These are phyloP conservation scores for Wickerhamiella shivajii DNA, from an alignment of 805 yeast genomes.

Conservation along the genomic window DNA sequence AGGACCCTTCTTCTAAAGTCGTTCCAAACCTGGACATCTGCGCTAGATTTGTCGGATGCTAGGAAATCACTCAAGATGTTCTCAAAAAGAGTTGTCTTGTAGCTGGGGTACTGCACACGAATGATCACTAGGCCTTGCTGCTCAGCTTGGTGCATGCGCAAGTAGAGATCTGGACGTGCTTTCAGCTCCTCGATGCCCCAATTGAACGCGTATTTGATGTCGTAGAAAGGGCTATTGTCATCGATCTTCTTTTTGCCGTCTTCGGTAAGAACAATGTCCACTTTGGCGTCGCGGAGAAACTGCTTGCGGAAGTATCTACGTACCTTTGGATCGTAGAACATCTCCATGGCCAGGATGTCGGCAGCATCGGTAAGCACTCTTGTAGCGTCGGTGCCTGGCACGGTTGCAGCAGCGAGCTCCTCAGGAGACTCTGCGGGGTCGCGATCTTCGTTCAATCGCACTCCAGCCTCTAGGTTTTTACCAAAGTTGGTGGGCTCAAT, in stretches of 20 bases:
- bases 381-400: slow-evolving; percentile 17
- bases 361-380: slow-evolving; percentile 61
- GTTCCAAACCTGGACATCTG: slow-evolving; percentile 67
- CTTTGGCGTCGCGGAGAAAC: slow-evolving; percentile 44
- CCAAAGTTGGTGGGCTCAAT: slow-evolving; percentile 60
- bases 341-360: slow-evolving; percentile 62
- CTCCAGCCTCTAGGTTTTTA: slow-evolving; percentile 57
- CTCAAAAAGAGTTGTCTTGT: slow-evolving; percentile 28
- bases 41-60: slow-evolving; percentile 42
- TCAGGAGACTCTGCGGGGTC: slow-evolving; percentile 51
- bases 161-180: slow-evolving; percentile 60
- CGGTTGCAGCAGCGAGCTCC: slow-evolving; percentile 35
- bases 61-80: slow-evolving; percentile 22
- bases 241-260: slow-evolving; percentile 70
- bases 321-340: slow-evolving; percentile 66
- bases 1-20: slow-evolving; percentile 53
- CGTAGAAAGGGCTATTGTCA: slow-evolving; percentile 66
- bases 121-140: slow-evolving; percentile 54
- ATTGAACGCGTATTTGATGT: slow-evolving; percentile 80
- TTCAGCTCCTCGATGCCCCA: slow-evolving; percentile 64
- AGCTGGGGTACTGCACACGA: slow-evolving; percentile 39
- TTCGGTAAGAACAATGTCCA: slow-evolving; percentile 68
- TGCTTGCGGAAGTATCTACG: slow-evolving; percentile 49
- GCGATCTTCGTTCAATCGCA: slow-evolving; percentile 55
- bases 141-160: slow-evolving; percentile 90